Percentiles rank a stretch among this genome's conserved stretches.
phyloP scores from a whole-genome alignment of 208 protist species.

The Plasmodiophora brassicae region DNA sequence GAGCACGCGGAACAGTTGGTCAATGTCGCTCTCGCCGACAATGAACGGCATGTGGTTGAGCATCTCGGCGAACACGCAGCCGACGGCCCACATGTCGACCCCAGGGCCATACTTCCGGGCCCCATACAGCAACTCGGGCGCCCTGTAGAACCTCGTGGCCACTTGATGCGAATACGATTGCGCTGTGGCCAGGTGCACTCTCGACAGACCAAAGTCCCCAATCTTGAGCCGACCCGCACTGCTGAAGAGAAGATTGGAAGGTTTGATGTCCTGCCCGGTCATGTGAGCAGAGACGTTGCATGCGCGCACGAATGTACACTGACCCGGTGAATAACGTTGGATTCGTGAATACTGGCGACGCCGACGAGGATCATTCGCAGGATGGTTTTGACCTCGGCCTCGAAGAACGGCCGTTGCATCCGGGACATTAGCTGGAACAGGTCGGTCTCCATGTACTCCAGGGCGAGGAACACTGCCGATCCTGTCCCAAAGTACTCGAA shows the following conservation, averaged over 20 bases:
- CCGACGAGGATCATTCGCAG: slow-evolving; percentile 43
- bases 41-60: slow-evolving; percentile 48
- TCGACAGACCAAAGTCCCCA: slow-evolving; percentile 60
- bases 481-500: slow-evolving; percentile 41
- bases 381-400: slow-evolving; percentile 47
- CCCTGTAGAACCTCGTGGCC: slow-evolving; percentile 74
- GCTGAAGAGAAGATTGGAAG: slow-evolving; percentile 53
- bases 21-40: slow-evolving; percentile 35
- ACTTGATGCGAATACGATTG: slow-evolving; percentile 69
- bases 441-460: not conserved
- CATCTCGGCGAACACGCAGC: slow-evolving; percentile 80
- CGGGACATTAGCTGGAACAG: not conserved
- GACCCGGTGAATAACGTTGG: slow-evolving; percentile 47
- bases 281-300: not conserved
- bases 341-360: slow-evolving; percentile 41
- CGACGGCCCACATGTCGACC: slow-evolving; percentile 79
- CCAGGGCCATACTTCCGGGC: slow-evolving; percentile 66
- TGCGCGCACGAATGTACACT: not conserved
- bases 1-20: slow-evolving; percentile 44
- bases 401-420: slow-evolving; percentile 33
- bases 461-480: not conserved
- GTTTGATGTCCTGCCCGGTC: slow-evolving; percentile 51
- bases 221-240: slow-evolving; percentile 52
- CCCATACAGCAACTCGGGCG: slow-evolving; percentile 76
- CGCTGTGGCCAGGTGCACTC: slow-evolving; percentile 27